These are phyloP conservation scores for Xylaria nigripes DNA, from an alignment of 495 filamentous ascomycete genomes.

Conservation along the genomic window DNA sequence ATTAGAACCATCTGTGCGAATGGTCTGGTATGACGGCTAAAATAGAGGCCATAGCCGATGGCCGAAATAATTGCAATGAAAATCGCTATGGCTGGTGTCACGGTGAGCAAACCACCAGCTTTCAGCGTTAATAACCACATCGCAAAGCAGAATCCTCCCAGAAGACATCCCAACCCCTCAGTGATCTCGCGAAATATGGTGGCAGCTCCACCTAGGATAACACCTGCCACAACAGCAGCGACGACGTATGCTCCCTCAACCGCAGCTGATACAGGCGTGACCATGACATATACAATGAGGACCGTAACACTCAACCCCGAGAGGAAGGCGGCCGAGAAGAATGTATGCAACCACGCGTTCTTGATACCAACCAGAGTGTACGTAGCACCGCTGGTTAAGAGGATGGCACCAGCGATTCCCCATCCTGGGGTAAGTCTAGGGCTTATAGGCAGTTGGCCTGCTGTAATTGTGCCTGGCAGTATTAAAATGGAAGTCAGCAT, in stretches of 20 bases:
- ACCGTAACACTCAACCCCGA: constrained; percentile 68
- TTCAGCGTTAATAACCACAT: constrained; percentile 87
- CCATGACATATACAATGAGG: constrained; percentile 86
- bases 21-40: constrained; percentile 66
- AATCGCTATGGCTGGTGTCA: constrained; percentile 53
- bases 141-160: constrained; percentile 79
- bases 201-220: constrained; percentile 66
- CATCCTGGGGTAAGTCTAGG: constrained; percentile 73
- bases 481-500: constrained; percentile 2
- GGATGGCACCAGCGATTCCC: constrained; percentile 67
- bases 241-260: constrained; percentile 87
- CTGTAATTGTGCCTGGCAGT: constrained; percentile 30
- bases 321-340: constrained; percentile 69
- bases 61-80: constrained; percentile 68
- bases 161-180: constrained; percentile 76
- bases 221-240: constrained; percentile 65
- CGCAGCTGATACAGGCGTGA: constrained; percentile 62
- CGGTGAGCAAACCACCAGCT: constrained; percentile 62
- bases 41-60: constrained; percentile 62
- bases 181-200: constrained; percentile 79
- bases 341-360: constrained; percentile 75
- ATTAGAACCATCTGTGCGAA: constrained; percentile 70
- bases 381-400: constrained; percentile 59
- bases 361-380: constrained; percentile 77
- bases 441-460: constrained; percentile 55